Base-by-base conservation (phyloP, 345 rosid genomes). In the Linum usitatissimum region DNA sequence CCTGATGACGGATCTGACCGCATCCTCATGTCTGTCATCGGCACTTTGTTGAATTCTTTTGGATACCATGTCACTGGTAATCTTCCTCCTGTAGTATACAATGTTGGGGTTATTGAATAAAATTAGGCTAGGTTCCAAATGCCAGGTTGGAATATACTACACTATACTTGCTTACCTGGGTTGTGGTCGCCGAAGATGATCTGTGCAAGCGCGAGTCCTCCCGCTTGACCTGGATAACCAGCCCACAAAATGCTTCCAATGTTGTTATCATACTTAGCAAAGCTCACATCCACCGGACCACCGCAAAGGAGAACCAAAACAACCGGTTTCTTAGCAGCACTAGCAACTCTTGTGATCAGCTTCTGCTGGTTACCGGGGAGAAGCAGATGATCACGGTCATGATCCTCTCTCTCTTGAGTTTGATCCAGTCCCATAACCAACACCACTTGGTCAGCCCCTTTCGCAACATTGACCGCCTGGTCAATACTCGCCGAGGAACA, bases 181-280 rank as follows among this genome's bases (percentile, higher is more conserved):
- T 92, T 92, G 69, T 86, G 91, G 18, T 89, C 89, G 23, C 98
- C 98, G 38, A 86, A 87, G 53, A 92, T 76, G 77, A 89, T 75
- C 69, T 92, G 91, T n/a, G 93, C 83, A 23, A 87, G 78, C 6
- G 98, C 96, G 66, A 42, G 58, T 3, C 91, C 96, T 39, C 96
- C 98, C 10, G 75, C 89, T 77, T 92, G 87, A 40, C 96, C 95
- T 0, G 96, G 98, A 79, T 89, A 92, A 71, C 98, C 96, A 60
- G 90, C 98, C 95, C 98, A 92, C 54, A 92, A 53, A 59, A 92
- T 86, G 70, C 87, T 71, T 60, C 93, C 95, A 15, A 89, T 81
- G 14, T 79, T 83, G 12, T 49, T 53, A 48, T 81, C 81, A 13
- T 71, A 6, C 59, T 66, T 79, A 56, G 98, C 93, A 57, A 86